Percentiles rank a stretch among this genome's conserved stretches.
phyloP scores from a whole-genome alignment of 768 basidiomycete genomes.

The Tricholoma hemisulphureum region DNA sequence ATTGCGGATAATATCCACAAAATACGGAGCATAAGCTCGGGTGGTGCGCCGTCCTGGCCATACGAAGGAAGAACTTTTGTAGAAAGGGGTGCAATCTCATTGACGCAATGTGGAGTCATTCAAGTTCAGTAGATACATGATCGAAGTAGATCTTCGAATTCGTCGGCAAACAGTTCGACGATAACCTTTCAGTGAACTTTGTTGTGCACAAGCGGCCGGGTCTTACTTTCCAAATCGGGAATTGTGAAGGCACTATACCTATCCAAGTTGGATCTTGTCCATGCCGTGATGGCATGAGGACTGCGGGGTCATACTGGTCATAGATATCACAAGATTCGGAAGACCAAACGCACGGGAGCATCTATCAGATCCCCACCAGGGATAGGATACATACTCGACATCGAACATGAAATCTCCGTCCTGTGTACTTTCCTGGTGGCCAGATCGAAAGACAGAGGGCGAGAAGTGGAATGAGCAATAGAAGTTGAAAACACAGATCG shows the following conservation, averaged over 20 bases:
- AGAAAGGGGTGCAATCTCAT: background rate
- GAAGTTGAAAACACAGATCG: too few species aligned
- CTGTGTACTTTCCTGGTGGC: too few species aligned
- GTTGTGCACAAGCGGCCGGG: conserved; percentile 29
- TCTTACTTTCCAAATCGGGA: conserved; percentile 32
- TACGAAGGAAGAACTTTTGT: background rate
- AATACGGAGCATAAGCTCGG: conserved; percentile 8
- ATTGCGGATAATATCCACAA: conserved; percentile 1
- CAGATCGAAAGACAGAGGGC: background rate
- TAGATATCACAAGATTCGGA: conserved; percentile 20
- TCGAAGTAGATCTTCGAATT: conserved; percentile 4
- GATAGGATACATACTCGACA: background rate
- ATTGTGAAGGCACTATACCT: conserved; percentile 30
- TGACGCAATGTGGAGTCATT: background rate
- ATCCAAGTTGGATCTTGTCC: conserved; percentile 15
- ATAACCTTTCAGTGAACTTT: conserved; percentile 11
- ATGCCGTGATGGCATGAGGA: conserved; percentile 5
- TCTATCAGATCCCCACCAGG: background rate
- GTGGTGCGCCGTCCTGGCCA: background rate
- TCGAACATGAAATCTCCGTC: background rate
- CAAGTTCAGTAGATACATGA: conserved; percentile 6
- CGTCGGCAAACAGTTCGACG: conserved; percentile 10
- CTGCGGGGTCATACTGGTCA: conserved; percentile 22
- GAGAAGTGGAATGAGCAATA: too few species aligned
- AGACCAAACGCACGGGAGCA: background rate